Base-by-base conservation (phyloP, 2,329 filamentous ascomycete species). In the Colletotrichum karsti region DNA sequence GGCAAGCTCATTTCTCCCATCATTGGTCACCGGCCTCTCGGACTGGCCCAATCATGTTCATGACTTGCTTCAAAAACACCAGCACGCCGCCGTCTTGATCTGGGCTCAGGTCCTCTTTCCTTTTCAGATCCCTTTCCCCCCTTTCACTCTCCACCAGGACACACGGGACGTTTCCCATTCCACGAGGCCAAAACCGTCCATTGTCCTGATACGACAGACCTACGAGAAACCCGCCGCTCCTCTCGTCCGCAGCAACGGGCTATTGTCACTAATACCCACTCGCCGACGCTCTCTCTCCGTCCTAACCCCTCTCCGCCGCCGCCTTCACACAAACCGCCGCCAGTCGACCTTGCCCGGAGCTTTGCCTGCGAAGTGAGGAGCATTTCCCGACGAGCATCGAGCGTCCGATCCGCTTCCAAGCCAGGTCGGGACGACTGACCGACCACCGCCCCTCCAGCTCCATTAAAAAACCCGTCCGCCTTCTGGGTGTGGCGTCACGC, bases 1-100 rank as follows among this genome's bases (percentile, higher is more conserved):
- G 70, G 73, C 65, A 71, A 73, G 65, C 72, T 73, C 72, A 72
- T 69, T 73, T 70, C 68, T 67, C 69, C 74, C 63, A 80, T 78
- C 77, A 81, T 84, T 84, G 82, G 83, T 79, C 77, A 75, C 74
- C 72, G 67, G 69, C 71, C 70, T 72, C 75, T 42, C 69, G 69
- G 69, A 69, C 74, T 71, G 74, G 72, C 72, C 83, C 82, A 84
- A 84, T 84, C 82, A 84, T 80, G 77, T 81, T 77, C 72, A 79
- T 77, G 77, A 73, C 73, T 78, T 73, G 73, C 69, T 73, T 73
- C 74, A 77, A 77, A 77, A 82, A 77, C 77, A 75, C 53, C 37
- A 81, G 77, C 77, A 82, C 79, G 75, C 77, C 78, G 75, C 77
- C 79, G 75, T 75, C 77, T 76, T 78, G 75, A 79, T 77, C 73